phyloP scores from a whole-genome alignment of 257 asterid species.

The Capsicum rhomboideum region DNA sequence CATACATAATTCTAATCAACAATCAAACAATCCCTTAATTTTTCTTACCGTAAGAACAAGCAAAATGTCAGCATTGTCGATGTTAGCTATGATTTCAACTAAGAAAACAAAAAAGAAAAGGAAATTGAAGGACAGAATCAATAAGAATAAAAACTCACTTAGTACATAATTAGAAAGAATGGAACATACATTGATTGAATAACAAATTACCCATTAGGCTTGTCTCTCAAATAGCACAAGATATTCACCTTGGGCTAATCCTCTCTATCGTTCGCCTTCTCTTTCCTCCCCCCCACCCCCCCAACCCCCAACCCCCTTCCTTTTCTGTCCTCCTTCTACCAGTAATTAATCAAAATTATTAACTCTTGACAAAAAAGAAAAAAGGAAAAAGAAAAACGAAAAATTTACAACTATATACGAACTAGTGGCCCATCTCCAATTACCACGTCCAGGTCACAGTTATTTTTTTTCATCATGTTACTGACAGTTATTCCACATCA shows the following conservation, averaged over 20 bases:
- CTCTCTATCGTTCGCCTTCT: background rate
- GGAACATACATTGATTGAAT: background rate
- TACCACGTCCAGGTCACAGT: slow-evolving; percentile 1
- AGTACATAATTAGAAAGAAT: background rate
- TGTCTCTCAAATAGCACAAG: background rate
- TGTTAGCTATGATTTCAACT: background rate
- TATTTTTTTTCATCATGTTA: slow-evolving; percentile 12
- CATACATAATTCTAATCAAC: accelerated
- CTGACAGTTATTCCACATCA: slow-evolving; percentile 22
- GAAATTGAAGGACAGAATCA: background rate
- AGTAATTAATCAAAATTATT: slow-evolving; percentile 14
- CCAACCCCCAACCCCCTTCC: too few species aligned
- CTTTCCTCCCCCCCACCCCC: too few species aligned
- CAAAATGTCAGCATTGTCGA: background rate
- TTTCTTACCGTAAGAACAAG: background rate
- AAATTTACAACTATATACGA: slow-evolving; percentile 34
- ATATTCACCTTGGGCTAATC: background rate
- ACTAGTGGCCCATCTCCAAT: slow-evolving; percentile 15
- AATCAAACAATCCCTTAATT: background rate
- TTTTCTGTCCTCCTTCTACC: background rate
- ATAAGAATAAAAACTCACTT: background rate
- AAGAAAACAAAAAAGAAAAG: background rate
- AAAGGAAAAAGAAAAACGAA: background rate
- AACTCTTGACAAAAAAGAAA: slow-evolving; percentile 9
- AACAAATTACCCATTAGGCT: background rate